Base-by-base conservation (phyloP, 768 basidiomycete genomes). In the Psilocybe azurescens region DNA sequence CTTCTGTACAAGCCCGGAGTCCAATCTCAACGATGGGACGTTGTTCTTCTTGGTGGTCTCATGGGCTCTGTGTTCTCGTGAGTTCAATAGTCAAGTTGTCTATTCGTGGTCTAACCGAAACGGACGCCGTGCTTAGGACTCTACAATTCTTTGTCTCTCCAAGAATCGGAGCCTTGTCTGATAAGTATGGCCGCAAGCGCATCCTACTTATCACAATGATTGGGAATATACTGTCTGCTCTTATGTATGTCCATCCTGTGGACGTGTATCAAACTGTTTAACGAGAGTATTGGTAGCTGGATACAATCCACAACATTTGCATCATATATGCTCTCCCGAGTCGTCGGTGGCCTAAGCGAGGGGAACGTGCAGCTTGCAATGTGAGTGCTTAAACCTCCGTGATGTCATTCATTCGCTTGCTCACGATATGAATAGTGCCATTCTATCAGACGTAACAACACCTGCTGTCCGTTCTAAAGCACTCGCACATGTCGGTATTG, bases 331-430 rank as follows among this genome's bases (percentile, higher is more conserved):
- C 84, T 96, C 28, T 95, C 95, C 8, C 86, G 97, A 13, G 81
- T 98, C 5, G 88, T 99, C 38, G 96, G 96, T 9, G 97, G 97
- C 3, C 79, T 98, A 8, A 94, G 93, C 69, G 97, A 99, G 79
- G 97, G 97, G 49, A 99, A 99, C 71, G 97, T 99, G 10, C 97
- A 99, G 72, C 81, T 99, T 49, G 91, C 93, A 50, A 95, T 95
- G 95, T 95, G 71, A 67, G 90, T 83, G 33, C 51, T 32, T 28
- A 14, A 29, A 33, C 30, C 30, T 59, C 49, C 48, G 2, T n/a
- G 33, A 5, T 10, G 30, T 29, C 24, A 18, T 24, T 29, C 28
- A 28, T 30, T 24, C 24, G 16, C 9, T 38, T 39, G 18, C 20
- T 32, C 18, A 48, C 32, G 50, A 29, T 60, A 38, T 32, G 38